Conservation (phyloP, 805 yeast genomes). For the Candida xiaguanensis region DNA sequence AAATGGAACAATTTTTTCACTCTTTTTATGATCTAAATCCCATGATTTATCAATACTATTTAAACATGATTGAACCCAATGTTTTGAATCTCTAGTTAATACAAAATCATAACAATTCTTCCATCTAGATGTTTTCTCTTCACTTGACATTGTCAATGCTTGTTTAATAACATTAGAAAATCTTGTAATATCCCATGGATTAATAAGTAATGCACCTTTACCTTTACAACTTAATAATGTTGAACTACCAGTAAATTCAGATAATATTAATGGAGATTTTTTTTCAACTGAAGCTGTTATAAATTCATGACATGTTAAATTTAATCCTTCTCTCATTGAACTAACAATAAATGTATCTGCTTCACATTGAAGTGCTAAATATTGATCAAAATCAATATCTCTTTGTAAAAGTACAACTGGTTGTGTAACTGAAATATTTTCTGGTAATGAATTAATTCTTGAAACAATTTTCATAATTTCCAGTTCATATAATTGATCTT, state of each 20-base stretch:
- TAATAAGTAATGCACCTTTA: conserved; percentile 69
- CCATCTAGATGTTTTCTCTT: conserved; percentile 66
- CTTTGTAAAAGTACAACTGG: conserved; percentile 87
- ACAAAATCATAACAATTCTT: conserved; percentile 55
- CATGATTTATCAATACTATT: conserved; percentile 46
- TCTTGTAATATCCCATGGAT: conserved; percentile 83
- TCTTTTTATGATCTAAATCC: conserved; percentile 27
- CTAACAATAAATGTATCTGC: conserved; percentile 87
- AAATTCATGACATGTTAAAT: conserved; percentile 92
- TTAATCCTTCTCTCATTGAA: conserved; percentile 95
- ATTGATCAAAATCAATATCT: conserved; percentile 86
- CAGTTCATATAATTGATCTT: conserved; percentile 63
- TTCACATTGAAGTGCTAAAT: conserved; percentile 77
- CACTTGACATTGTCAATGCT: conserved; percentile 61
- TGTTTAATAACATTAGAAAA: conserved; percentile 59
- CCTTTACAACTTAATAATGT: conserved; percentile 52
- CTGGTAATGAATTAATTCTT: conserved; percentile 74
- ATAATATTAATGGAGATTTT: conserved; percentile 77
- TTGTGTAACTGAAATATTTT: conserved; percentile 66
- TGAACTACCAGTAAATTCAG: conserved; percentile 96
- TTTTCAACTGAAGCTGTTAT: conserved; percentile 67
- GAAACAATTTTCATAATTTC: conserved; percentile 77
- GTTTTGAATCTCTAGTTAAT: conserved; percentile 60
- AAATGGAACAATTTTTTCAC: conserved; percentile 26
- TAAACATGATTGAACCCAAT: conserved; percentile 67